Base-by-base conservation (phyloP, 768 basidiomycete species). In the Trametes sanguinea region DNA sequence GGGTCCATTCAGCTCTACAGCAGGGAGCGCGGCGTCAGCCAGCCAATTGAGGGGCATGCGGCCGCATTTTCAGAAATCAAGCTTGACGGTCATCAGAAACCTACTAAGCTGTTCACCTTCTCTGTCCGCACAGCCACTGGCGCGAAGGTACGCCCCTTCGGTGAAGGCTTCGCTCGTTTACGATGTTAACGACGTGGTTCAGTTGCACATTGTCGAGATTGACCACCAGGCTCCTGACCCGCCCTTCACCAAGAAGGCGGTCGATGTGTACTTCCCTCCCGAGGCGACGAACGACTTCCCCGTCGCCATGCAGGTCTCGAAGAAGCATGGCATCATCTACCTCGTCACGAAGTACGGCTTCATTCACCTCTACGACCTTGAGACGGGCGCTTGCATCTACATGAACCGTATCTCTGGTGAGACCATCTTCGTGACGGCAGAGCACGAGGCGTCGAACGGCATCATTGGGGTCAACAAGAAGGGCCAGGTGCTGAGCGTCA, bases 361-460 rank as follows among this genome's bases (percentile, higher is more conserved):
- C 79, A 98, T 99, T 72, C 97, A 98, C 75, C 84, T 99, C 13
- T 99, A 99, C 76, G 97, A 99, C 76, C 86, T 98, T 65, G 97
- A 99, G 76, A 85, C 94, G 8, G 97, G 95, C 60, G 89, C 93
- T 45, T 98, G 97, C 78, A 87, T 99, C 62, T 99, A 98, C 81
- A 99, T 99, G 97, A 99, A 99, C 83, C 91, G 97, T 66, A 99
- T 99, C 74, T 95, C 93, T 45, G 96, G 97, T 37, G 97, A 99
- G 80, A 98, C 97, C 37, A 98, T 99, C 73, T 99, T 99, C 73
- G 95, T 97, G 47, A 98, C 97, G 11, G 93, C 96, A 37, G 95
- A 98, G 71, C 94, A 98, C 71, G 95, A 98, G 74, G 85, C 88
- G 16, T 87, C 89, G 3, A 85, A 94, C 71, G 97, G 97, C 79